Conservation (phyloP, 2,329 filamentous ascomycete genomes). For the Coccinonectria pachysandricola region DNA sequence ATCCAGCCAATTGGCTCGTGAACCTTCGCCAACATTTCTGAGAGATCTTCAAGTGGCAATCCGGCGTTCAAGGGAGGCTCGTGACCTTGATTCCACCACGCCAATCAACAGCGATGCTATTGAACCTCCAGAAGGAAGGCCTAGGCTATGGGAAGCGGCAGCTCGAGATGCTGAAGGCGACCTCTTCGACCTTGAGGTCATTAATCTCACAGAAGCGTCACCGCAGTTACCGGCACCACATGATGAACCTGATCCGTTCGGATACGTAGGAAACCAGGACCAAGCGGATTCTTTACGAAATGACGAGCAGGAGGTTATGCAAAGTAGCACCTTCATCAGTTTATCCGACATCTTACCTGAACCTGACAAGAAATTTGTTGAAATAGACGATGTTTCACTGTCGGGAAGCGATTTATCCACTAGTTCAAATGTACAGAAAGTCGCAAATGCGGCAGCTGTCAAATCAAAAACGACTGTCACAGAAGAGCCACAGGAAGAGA, state of each 20-base stretch:
- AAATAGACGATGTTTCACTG: conserved; percentile 8
- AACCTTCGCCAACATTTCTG: conserved; percentile 58
- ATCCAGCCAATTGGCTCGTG: conserved; percentile 67
- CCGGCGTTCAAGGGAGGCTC: conserved; percentile 41
- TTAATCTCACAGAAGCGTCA: conserved; percentile 44
- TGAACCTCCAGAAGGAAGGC: conserved; percentile 20
- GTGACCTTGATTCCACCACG: conserved; percentile 30
- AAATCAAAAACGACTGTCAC: too few relatives aligned
- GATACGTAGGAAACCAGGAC: conserved; percentile 19
- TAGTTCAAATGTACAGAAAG: conserved; percentile 5
- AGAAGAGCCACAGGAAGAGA: too few relatives aligned
- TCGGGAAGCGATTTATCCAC: conserved; percentile 13
- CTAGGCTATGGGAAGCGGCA: conserved; percentile 59
- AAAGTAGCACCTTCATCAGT: conserved; percentile 14
- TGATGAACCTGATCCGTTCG: conserved; percentile 28
- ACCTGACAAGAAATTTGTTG: conserved; percentile 1
- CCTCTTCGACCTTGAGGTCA: conserved; percentile 50
- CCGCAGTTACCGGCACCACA: conserved; percentile 16
- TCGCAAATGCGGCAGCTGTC: too few relatives aligned
- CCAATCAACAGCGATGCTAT: conserved; percentile 28
- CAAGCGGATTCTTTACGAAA: too few relatives aligned
- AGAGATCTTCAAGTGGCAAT: conserved; percentile 53
- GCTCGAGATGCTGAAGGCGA: conserved; percentile 56
- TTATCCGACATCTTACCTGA: conserved; percentile 16
- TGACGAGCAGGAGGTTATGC: too few relatives aligned